Conservation (phyloP, 495 filamentous ascomycete genomes). For the Penicillium simplicissimum region DNA sequence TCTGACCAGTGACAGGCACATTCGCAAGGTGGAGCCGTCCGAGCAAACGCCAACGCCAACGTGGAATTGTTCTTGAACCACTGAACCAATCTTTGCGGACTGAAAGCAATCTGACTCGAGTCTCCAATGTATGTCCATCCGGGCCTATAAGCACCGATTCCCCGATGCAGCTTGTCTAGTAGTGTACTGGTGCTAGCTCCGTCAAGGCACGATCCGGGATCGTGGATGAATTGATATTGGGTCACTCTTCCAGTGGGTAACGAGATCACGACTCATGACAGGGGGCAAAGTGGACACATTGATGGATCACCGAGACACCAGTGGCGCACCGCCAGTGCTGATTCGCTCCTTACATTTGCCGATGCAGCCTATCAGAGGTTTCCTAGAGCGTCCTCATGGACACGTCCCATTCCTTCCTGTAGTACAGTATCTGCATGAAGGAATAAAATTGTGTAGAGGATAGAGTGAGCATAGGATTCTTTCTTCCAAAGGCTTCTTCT, state of each 20-base stretch:
- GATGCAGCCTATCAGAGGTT: neutral
- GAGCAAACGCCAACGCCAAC: constrained; percentile 11
- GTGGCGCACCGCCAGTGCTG: constrained; percentile 4
- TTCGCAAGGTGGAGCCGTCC: constrained; percentile 17
- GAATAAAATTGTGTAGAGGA: neutral
- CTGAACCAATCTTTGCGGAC: too few relatives aligned
- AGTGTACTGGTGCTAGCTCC: neutral
- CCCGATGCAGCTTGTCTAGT: constrained; percentile 2
- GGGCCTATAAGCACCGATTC: constrained; percentile 1
- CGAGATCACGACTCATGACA: neutral
- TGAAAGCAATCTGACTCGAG: neutral
- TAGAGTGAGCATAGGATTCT: neutral
- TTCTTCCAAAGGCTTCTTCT: neutral
- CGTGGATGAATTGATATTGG: neutral
- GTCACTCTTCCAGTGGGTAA: neutral
- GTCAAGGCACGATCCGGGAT: neutral
- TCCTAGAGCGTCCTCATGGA: neutral
- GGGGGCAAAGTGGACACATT: constrained; percentile 2
- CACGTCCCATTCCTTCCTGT: neutral
- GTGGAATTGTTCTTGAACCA: too few relatives aligned
- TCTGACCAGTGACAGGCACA: too few relatives aligned
- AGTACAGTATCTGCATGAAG: neutral
- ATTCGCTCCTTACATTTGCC: constrained; percentile 6
- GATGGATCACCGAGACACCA: constrained; percentile 14
- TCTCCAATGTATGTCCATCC: too few relatives aligned